Evolutionary conservation across 257 asterid genomes (phyloP).

Genomic region (Jacaranda mimosifolia): DNA sequence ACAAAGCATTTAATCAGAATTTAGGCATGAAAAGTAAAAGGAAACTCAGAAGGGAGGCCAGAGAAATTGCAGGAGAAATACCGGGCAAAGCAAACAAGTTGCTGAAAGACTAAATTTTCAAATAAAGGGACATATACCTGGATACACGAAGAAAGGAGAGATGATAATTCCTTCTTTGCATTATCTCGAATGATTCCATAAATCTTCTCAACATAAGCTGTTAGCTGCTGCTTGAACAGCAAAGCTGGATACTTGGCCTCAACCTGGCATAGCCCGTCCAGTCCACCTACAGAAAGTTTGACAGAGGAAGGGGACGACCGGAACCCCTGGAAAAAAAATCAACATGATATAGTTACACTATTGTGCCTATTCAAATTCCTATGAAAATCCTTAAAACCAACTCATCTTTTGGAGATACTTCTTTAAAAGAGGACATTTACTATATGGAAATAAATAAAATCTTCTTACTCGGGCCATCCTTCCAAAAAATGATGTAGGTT

Average conservation of each 20-base stretch:
- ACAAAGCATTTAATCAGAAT: neutral
- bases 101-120: neutral
- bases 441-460: conserved; percentile 26
- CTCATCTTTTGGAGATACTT: conserved; percentile 1
- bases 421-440: neutral
- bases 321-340: conserved; percentile 52
- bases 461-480: conserved; percentile 62
- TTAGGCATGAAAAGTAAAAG: neutral
- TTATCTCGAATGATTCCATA: conserved; percentile 80
- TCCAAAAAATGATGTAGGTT: conserved; percentile 72
- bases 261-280: conserved; percentile 61
- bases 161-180: conserved; percentile 57
- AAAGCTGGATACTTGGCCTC: conserved; percentile 79
- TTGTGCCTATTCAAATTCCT: conserved; percentile 9
- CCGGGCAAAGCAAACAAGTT: neutral
- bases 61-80: neutral
- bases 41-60: neutral
- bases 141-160: conserved; percentile 57
- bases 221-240: conserved; percentile 76
- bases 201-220: conserved; percentile 81
- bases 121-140: conserved; percentile 48
- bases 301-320: conserved; percentile 62
- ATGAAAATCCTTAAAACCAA: conserved; percentile 13
- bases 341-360: neutral
- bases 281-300: conserved; percentile 58